Percentiles rank a stretch among this genome's conserved stretches.
These are phyloP conservation scores for Tuber microsphaerosporum DNA, from an alignment of 495 filamentous ascomycete genomes.

Conservation along the genomic window DNA sequence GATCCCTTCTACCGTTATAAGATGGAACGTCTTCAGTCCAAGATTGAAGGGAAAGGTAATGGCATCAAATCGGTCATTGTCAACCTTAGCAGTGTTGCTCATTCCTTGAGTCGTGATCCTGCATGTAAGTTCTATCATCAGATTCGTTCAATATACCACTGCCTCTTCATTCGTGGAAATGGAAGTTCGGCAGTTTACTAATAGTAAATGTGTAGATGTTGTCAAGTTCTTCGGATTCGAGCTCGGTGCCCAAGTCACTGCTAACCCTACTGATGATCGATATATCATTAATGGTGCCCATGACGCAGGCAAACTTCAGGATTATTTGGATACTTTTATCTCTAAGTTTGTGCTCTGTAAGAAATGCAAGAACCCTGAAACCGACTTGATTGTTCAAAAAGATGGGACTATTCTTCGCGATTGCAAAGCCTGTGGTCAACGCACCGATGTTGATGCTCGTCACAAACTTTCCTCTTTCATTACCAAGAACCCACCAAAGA, in stretches of 20 bases:
- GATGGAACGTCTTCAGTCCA: constrained; percentile 97
- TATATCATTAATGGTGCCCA: constrained; percentile 99
- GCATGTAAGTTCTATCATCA: constrained; percentile 50
- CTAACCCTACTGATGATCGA: constrained; percentile 90
- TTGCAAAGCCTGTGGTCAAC: constrained; percentile 97
- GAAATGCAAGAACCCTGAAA: constrained; percentile 99
- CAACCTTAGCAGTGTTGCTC: constrained; percentile 91
- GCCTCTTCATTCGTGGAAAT: neutral
- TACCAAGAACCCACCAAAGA: constrained; percentile 87
- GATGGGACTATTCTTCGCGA: constrained; percentile 83
- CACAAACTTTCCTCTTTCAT: constrained; percentile 97
- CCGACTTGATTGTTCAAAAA: constrained; percentile 78
- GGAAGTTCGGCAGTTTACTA: constrained; percentile 8
- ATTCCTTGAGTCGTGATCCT: constrained; percentile 84
- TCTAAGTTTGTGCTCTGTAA: constrained; percentile 97
- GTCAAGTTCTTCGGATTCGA: constrained; percentile 99
- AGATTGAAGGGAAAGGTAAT: constrained; percentile 99
- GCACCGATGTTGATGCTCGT: constrained; percentile 78
- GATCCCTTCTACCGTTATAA: constrained; percentile 99
- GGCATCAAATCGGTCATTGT: constrained; percentile 95
- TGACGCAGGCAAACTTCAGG: constrained; percentile 90
- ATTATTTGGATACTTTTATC: constrained; percentile 97
- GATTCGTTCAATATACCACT: neutral
- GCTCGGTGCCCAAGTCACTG: constrained; percentile 95
- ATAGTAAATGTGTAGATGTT: constrained; percentile 52